Evolutionary conservation across 176 grass and related monocot species (phyloP), one percentile per base, ranked within the genome.

Genomic region (Paspalum vaginatum): DNA sequence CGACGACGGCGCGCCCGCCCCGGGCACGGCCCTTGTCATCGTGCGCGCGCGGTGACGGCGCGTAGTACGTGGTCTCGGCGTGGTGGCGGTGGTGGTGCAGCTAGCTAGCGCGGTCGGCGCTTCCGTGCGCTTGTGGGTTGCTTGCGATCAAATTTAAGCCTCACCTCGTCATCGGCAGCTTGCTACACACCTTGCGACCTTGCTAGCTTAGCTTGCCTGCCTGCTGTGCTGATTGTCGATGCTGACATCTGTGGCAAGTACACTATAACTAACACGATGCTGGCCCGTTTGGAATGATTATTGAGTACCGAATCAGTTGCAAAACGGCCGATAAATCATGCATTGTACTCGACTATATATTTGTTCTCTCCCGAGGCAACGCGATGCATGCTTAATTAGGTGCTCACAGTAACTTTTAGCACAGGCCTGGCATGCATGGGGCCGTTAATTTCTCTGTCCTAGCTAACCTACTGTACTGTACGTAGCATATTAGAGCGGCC

Each of bases 111-210:
- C 54, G 39, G 40, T 77, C 16, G 8, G 58, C 24, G 65, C 11
- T 54, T 66, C 75, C 80, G 83, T 79, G 81, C 52, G 68, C 56
- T 75, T 53, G 81, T 26, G 21, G 81, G 80, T 87, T 78, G 47
- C 86, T 50, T 83, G 79, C 2, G 66, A 65, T 65, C 56, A 72
- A 87, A 78, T 83, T 21, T 67, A 78, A 41, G 53, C 20, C 38
- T 48, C 16, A 9, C 20, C 39, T 4, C 21, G 10, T 42, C 57
- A 5, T 21, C 42, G 7, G 14, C n/a, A 25, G 61, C 61, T 41
- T 79, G 71, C 32, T 39, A 3, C 51, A 52, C 27, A 42, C 21
- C 16, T 18, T 15, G 57, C 14, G 4, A 3, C 14, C 8, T 6
- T 16, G 14, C 55, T 18, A 47, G 40, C 21, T 54, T 54, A 56